These are phyloP conservation scores for Aspergillus floridensis DNA, from an alignment of 2,329 filamentous ascomycete genomes.

Conservation along the genomic window DNA sequence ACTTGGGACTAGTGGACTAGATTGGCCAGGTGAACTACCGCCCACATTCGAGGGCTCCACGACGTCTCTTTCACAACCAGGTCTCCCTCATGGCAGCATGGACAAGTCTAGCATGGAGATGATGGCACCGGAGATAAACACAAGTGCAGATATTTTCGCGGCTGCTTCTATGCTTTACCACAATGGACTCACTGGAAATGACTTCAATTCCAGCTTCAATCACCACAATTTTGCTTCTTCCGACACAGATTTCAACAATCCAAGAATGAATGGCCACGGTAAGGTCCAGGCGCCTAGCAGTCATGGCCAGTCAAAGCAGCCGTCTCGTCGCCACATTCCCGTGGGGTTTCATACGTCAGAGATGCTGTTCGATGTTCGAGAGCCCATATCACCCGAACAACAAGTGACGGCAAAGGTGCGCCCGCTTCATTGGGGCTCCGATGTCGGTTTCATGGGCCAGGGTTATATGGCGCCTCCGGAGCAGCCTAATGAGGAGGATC, in stretches of 20 bases:
- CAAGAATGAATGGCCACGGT: slow-evolving; percentile 16
- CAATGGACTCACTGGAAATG: slow-evolving; percentile 31
- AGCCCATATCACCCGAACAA: slow-evolving; percentile 34
- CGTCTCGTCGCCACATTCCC: slow-evolving; percentile 24
- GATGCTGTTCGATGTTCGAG: slow-evolving; percentile 39
- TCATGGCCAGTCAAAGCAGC: slow-evolving; percentile 13
- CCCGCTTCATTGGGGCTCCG: slow-evolving; percentile 64
- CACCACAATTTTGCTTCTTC: slow-evolving; percentile 29
- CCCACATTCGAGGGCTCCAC: slow-evolving; percentile 65
- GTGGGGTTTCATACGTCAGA: slow-evolving; percentile 37
- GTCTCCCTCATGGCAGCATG: slow-evolving; percentile 26
- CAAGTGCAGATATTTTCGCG: slow-evolving; percentile 54
- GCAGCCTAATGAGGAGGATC: slow-evolving; percentile 58
- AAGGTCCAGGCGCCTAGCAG: slow-evolving; percentile 19
- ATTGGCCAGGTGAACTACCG: slow-evolving; percentile 53
- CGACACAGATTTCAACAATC: slow-evolving; percentile 20
- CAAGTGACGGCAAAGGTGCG: slow-evolving; percentile 41
- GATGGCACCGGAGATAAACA: slow-evolving; percentile 24
- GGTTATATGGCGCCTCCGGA: slow-evolving; percentile 59
- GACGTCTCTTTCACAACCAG: slow-evolving; percentile 61
- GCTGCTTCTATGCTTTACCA: slow-evolving; percentile 53
- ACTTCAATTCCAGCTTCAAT: slow-evolving; percentile 29
- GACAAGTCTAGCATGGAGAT: slow-evolving; percentile 26
- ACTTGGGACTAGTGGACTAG: slow-evolving; percentile 29
- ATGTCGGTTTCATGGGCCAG: slow-evolving; percentile 61